Base-by-base conservation (phyloP, 2,329 filamentous ascomycete genomes). In the Ophiocordyceps sinensis region DNA sequence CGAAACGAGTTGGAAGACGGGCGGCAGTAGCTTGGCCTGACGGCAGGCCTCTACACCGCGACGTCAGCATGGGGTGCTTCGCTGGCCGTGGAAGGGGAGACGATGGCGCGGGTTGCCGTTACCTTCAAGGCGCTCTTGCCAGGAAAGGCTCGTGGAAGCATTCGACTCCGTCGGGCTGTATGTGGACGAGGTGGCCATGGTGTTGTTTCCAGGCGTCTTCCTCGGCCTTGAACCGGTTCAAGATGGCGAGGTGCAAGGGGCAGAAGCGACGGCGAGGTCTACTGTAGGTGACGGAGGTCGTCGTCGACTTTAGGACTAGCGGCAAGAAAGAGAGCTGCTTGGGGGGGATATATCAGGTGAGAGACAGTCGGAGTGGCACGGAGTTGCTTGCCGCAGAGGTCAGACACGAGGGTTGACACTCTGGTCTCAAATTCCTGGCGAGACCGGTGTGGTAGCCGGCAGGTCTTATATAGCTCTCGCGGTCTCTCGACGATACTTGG, bases 1-100 rank as follows among this genome's bases (percentile, higher is more conserved):
- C 51, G 82, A 86, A 40, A 84, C 73, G 50, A 84, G 76, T 54
- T 80, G 76, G 57, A 79, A 87, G 41, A 73, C 62, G 8, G 80
- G 80, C 38, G 65, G 59, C 36, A 63, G 58, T 34, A 75, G 55
- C 45, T 75, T 68, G 41, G 64, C 64, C 45, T 66, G 64, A 43
- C 65, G 68, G 57, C 79, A 83, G 47, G 71, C 66, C 43, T 72
- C 78, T 82, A 49, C 21, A 42, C 14, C 12, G 17, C 26, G 6
- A 38, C 10, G 36, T 44, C 39, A 41, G 36, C 9, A 32, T 35
- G 45, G 37, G 23, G 15, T 21, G 12, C 17, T 11, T 7, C 11
- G 7, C 10, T 37, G 7, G 17, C 15, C 14, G 6, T 15, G 15
- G 32, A 17, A 17, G 2, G 5, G 32, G 9, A 10, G 32, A 10